phyloP scores from a whole-genome alignment of 495 filamentous ascomycete genomes.

The Ascobolus immersus region DNA sequence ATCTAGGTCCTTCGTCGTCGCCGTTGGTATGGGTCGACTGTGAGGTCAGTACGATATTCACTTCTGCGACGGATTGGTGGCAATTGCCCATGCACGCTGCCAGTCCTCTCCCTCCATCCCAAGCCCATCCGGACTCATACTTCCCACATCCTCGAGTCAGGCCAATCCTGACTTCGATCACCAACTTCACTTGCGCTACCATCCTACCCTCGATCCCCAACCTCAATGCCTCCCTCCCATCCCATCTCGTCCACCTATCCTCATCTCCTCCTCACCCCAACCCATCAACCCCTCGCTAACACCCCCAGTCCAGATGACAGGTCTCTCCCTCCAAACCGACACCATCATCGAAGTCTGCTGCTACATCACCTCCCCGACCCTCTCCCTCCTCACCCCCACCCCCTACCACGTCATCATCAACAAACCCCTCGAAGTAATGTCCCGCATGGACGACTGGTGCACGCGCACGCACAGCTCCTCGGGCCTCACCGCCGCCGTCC shows the following conservation, averaged over 20 bases:
- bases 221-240: too few relatives aligned
- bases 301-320: conserved; percentile 51
- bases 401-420: conserved; percentile 67
- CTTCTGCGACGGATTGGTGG: neutral
- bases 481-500: conserved; percentile 54
- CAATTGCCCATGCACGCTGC: neutral
- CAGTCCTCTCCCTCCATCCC: too few relatives aligned
- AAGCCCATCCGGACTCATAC: too few relatives aligned
- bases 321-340: conserved; percentile 51
- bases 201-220: too few relatives aligned
- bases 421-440: conserved; percentile 41
- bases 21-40: conserved; percentile 71
- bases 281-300: conserved; percentile 4
- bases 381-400: conserved; percentile 45
- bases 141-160: too few relatives aligned
- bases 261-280: neutral
- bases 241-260: too few relatives aligned
- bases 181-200: too few relatives aligned
- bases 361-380: conserved; percentile 58
- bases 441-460: conserved; percentile 54
- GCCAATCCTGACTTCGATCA: too few relatives aligned
- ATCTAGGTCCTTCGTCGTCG: conserved; percentile 8
- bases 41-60: conserved; percentile 37
- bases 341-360: conserved; percentile 82
- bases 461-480: conserved; percentile 33